These are phyloP conservation scores for Aspergillus neoniger DNA, from an alignment of 2,329 filamentous ascomycete genomes.

Conservation along the genomic window DNA sequence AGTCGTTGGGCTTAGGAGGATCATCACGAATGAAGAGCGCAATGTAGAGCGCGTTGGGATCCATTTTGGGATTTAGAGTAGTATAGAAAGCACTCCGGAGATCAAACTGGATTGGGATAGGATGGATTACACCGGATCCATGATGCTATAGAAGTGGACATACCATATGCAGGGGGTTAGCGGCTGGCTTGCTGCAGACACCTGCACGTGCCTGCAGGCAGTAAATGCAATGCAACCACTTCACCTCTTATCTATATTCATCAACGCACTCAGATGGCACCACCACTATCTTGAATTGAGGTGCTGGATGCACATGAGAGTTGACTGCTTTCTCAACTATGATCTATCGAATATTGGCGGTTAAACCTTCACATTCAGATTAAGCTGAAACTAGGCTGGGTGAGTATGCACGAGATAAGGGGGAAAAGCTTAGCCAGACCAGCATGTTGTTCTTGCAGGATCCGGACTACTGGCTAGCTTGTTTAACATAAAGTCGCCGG, in stretches of 20 bases:
- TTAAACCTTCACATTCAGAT: no score
- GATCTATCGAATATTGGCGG: no score
- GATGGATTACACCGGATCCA: neutral
- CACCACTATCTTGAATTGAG: neutral
- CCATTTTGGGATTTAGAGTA: neutral
- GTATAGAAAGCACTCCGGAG: neutral
- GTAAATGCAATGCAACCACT: neutral
- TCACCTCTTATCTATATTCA: no score
- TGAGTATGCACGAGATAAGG: no score
- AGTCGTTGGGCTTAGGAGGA: conserved; percentile 28
- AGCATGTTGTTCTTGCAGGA: no score
- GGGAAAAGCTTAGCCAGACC: no score
- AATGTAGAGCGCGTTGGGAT: conserved; percentile 25
- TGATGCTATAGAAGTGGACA: neutral
- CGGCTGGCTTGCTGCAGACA: neutral
- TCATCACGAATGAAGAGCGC: conserved; percentile 28
- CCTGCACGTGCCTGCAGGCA: neutral
- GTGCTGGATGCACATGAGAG: neutral
- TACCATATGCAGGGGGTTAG: neutral
- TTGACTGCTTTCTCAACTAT: no score
- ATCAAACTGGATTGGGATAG: neutral
- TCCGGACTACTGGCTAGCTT: neutral
- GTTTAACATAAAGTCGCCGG: neutral
- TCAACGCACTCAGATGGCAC: neutral
- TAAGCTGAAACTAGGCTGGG: no score